These are phyloP conservation scores for Lasiosphaeria ovina DNA, from an alignment of 495 filamentous ascomycete genomes.

Conservation along the genomic window DNA sequence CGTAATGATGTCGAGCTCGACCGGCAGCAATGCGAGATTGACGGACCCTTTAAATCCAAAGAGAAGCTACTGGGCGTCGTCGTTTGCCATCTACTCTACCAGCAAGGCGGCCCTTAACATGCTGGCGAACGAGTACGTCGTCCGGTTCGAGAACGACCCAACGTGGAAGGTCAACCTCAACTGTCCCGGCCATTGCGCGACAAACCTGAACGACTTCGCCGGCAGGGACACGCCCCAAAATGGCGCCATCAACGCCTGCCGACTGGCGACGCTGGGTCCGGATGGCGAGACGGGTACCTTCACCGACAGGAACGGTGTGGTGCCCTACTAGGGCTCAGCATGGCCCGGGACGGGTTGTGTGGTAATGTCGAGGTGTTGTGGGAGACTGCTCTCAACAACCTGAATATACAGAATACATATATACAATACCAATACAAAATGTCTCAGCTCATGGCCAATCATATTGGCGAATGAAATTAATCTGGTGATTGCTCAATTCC, in stretches of 20 bases:
- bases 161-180: constrained; percentile 29
- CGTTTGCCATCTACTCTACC: constrained; percentile 21
- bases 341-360: background rate
- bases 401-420: too few species aligned
- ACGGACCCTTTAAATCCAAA: background rate
- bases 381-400: background rate
- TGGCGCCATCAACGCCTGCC: constrained; percentile 20
- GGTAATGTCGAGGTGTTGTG: background rate
- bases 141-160: constrained; percentile 12
- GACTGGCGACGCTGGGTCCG: constrained; percentile 21
- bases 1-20: constrained; percentile 36
- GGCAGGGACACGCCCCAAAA: constrained; percentile 2
- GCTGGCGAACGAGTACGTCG: constrained; percentile 23
- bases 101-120: constrained; percentile 47
- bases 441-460: too few species aligned
- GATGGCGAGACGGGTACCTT: constrained; percentile 25
- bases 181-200: constrained; percentile 25
- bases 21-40: background rate
- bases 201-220: constrained; percentile 18
- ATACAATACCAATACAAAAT: too few species aligned
- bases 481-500: too few species aligned
- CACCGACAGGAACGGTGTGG: constrained; percentile 11
- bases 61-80: background rate
- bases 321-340: constrained; percentile 14
- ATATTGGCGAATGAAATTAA: too few species aligned